Conservation (phyloP, 345 rosid genomes). For the Heritiera fomes region DNA sequence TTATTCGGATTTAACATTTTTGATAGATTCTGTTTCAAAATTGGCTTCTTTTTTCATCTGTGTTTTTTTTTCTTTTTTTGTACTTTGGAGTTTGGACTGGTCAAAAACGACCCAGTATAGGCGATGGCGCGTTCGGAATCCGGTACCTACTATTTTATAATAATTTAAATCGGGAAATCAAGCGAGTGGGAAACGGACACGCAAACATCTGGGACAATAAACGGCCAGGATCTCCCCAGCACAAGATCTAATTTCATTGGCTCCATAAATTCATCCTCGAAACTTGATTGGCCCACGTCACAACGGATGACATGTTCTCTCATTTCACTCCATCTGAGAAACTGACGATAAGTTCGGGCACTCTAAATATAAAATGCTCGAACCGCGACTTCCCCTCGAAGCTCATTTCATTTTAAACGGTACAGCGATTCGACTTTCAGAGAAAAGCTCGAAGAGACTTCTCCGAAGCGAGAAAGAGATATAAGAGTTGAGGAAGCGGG, state of each 20-base stretch:
- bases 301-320: constrained; percentile 43
- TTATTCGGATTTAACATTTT: no score
- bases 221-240: constrained; percentile 50
- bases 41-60: no score
- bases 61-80: no score
- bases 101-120: neutral
- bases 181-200: constrained; percentile 19
- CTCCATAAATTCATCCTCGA: neutral
- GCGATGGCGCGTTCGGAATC: neutral
- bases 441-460: neutral
- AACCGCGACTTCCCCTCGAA: constrained; percentile 4
- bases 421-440: constrained; percentile 5
- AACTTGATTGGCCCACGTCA: constrained; percentile 65
- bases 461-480: neutral
- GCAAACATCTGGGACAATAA: constrained; percentile 17
- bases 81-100: neutral
- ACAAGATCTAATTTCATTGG: constrained; percentile 46
- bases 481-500: constrained; percentile 8
- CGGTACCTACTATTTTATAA: neutral
- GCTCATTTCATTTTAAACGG: neutral
- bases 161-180: neutral
- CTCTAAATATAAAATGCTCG: constrained; percentile 4
- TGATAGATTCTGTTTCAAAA: no score
- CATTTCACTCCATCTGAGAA: neutral
- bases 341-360: neutral